Conservation (phyloP, 352 stramenopile genomes). For the Plasmopara viticola region DNA sequence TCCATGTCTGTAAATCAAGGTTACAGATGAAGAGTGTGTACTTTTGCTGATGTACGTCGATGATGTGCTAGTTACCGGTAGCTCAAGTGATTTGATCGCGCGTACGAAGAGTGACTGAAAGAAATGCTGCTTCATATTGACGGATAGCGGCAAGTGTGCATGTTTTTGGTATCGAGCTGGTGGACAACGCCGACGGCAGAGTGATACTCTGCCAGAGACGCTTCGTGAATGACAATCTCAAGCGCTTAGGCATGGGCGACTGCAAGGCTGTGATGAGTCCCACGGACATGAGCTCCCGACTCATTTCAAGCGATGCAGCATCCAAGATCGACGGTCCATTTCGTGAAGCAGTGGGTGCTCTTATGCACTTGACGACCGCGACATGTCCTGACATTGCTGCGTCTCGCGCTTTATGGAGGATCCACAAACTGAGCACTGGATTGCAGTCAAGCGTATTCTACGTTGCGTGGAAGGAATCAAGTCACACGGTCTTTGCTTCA, state of each 20-base stretch:
- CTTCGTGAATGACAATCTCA: too few relatives aligned
- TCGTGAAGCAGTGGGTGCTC: conserved; percentile 9
- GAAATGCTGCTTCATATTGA: not conserved
- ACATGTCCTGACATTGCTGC: too few relatives aligned
- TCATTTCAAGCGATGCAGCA: not conserved
- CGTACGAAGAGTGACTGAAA: not conserved
- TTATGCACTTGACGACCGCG: conserved; percentile 15
- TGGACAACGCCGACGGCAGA: not conserved
- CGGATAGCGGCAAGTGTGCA: not conserved
- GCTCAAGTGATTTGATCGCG: not conserved
- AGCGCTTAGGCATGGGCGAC: not conserved
- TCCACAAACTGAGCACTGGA: too few relatives aligned
- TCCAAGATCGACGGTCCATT: conserved; percentile 4
- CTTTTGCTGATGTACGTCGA: not conserved
- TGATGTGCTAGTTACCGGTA: not conserved
- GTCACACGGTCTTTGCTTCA: too few relatives aligned
- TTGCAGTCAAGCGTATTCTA: too few relatives aligned
- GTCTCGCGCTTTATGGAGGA: too few relatives aligned
- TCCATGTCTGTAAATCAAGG: too few relatives aligned
- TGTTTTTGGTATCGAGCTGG: conserved; percentile 1
- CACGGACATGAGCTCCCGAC: not conserved
- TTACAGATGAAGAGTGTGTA: not conserved
- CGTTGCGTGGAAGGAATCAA: too few relatives aligned
- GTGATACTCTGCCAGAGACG: not conserved
- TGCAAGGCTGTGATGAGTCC: not conserved